Conservation (phyloP, 345 rosid species). For the Eucalyptus virginea region DNA sequence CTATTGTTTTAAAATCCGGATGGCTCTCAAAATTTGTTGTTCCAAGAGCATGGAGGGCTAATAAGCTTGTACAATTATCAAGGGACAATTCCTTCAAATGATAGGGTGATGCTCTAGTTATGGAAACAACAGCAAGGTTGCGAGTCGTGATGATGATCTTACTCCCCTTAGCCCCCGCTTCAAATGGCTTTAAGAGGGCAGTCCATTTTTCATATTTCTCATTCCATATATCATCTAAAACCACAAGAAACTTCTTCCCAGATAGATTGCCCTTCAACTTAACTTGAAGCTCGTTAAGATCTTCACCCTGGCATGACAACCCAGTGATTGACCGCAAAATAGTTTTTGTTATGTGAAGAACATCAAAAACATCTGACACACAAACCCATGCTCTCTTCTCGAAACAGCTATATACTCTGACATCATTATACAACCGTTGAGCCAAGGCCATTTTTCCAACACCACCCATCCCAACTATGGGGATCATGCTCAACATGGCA, state of each 20-base stretch:
- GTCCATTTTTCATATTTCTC: not conserved
- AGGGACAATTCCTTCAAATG: not conserved
- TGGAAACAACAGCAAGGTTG: not conserved
- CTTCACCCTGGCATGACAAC: not conserved
- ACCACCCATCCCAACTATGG: not conserved
- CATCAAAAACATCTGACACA: not conserved
- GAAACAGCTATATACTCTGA: rapidly evolving
- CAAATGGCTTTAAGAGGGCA: not conserved
- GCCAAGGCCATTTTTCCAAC: not conserved
- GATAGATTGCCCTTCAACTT: not conserved
- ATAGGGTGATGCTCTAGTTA: not conserved
- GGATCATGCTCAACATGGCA: not conserved
- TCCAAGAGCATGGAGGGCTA: not conserved
- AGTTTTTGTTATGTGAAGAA: not conserved
- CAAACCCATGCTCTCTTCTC: not conserved
- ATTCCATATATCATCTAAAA: not conserved
- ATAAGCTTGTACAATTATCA: not conserved
- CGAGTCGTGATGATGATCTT: not conserved
- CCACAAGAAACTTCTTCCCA: not conserved
- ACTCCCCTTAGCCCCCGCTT: not conserved
- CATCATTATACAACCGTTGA: not conserved
- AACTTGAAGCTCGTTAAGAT: not conserved
- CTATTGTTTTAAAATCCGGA: not conserved
- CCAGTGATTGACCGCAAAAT: not conserved
- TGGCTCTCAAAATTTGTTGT: not conserved